Conservation (phyloP, 495 filamentous ascomycete genomes). For the Penicillium dipodomyicola region DNA sequence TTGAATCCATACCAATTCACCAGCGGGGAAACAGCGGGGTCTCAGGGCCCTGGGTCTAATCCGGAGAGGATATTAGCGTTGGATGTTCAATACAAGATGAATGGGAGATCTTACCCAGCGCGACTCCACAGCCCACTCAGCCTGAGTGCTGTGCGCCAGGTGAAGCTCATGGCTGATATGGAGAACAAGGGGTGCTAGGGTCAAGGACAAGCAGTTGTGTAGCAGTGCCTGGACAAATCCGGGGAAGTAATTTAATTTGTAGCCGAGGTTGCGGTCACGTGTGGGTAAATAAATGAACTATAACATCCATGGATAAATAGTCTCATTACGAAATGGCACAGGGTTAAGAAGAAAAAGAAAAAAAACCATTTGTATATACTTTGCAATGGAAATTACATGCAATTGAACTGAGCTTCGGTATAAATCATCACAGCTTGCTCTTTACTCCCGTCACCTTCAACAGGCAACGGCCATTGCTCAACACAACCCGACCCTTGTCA, state of each 20-base stretch:
- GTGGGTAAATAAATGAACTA: background rate
- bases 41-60: background rate
- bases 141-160: background rate
- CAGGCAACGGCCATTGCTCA: slow-evolving; percentile 81
- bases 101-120: background rate
- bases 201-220: background rate
- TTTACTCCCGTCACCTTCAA: slow-evolving; percentile 61
- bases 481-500: slow-evolving; percentile 69
- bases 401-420: background rate
- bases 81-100: background rate
- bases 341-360: background rate
- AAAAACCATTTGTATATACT: background rate
- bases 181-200: background rate
- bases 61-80: slow-evolving; percentile 2
- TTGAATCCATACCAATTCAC: slow-evolving; percentile 1
- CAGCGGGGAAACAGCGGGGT: background rate
- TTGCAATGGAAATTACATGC: background rate
- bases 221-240: background rate
- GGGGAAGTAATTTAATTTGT: slow-evolving; percentile 1
- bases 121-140: background rate
- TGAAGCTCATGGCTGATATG: background rate
- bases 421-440: slow-evolving; percentile 58
- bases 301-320: background rate
- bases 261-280: slow-evolving; percentile 10
- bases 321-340: background rate